Percentiles rank a stretch among this genome's conserved stretches.
Conservation (phyloP, 2,329 filamentous ascomycete genomes). For the Penicillium sclerotiorum region DNA sequence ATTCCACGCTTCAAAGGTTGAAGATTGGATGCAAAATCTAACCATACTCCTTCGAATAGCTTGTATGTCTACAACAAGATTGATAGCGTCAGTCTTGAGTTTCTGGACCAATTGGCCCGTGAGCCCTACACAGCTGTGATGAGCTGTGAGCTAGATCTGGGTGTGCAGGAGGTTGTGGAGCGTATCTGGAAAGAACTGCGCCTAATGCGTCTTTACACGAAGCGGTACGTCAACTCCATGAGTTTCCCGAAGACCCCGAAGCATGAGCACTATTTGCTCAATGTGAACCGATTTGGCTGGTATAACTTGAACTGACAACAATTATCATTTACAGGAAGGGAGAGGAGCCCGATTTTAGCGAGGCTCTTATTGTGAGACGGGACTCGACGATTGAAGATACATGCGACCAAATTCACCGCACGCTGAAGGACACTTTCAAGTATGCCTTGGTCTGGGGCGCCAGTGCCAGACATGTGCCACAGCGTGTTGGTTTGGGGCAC, state of each 20-base stretch:
- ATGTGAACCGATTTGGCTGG: not conserved
- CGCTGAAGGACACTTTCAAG: slow-evolving; percentile 97
- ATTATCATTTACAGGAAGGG: slow-evolving; percentile 66
- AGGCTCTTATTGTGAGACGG: slow-evolving; percentile 88
- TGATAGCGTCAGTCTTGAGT: slow-evolving; percentile 89
- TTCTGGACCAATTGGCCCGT: slow-evolving; percentile 85
- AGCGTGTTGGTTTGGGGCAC: slow-evolving; percentile 86
- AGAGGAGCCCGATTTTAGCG: slow-evolving; percentile 80
- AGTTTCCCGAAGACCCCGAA: too few relatives aligned
- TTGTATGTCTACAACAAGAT: slow-evolving; percentile 99
- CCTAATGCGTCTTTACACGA: slow-evolving; percentile 92
- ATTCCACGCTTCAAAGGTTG: not conserved
- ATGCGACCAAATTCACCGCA: slow-evolving; percentile 91
- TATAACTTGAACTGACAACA: slow-evolving; percentile 8
- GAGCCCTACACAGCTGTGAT: slow-evolving; percentile 96
- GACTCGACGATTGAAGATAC: slow-evolving; percentile 94
- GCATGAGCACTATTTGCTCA: too few relatives aligned
- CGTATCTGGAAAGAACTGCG: slow-evolving; percentile 91
- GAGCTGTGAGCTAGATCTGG: slow-evolving; percentile 94
- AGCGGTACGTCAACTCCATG: slow-evolving; percentile 52
- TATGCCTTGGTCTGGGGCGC: slow-evolving; percentile 98
- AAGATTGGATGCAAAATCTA: not conserved
- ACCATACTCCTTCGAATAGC: slow-evolving; percentile 40
- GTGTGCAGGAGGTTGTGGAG: slow-evolving; percentile 90
- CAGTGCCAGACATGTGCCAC: slow-evolving; percentile 90